A percentile compares a stretch with the other conserved stretches of the same genome.
Evolutionary conservation across 306 rosid genomes (phyloP).

Genomic region (Cucurbita argyrosperma): DNA sequence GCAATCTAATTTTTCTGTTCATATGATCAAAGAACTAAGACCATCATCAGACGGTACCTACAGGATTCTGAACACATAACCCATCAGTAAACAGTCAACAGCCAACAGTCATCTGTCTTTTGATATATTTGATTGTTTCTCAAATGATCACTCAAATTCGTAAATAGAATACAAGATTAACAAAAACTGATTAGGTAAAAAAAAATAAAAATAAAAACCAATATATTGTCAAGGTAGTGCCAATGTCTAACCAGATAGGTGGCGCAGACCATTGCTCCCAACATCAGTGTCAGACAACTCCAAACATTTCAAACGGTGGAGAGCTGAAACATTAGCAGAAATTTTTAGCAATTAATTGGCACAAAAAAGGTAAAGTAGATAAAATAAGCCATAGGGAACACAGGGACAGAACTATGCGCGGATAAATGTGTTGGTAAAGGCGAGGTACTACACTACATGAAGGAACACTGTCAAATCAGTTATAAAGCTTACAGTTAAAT

Average conservation of each 20-base stretch:
- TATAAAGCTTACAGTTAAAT: neutral
- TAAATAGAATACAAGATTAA: neutral
- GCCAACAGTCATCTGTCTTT: neutral
- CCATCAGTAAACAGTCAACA: neutral
- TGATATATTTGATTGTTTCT: neutral
- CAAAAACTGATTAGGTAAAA: neutral
- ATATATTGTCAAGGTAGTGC: neutral
- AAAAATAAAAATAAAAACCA: too few relatives aligned
- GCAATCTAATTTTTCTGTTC: neutral
- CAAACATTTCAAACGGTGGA: slow-evolving; percentile 56
- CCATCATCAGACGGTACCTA: neutral
- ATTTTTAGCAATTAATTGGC: slow-evolving; percentile 7
- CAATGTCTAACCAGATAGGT: slow-evolving; percentile 61
- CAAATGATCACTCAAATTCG: neutral
- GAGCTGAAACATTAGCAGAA: slow-evolving; percentile 36
- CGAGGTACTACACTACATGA: neutral
- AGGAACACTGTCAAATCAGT: neutral
- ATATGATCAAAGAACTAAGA: neutral
- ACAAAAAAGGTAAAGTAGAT: neutral
- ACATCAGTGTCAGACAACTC: slow-evolving; percentile 86
- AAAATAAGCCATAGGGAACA: neutral
- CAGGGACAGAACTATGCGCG: neutral
- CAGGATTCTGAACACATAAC: neutral
- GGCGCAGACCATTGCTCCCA: slow-evolving; percentile 66
- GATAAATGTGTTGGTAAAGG: neutral